Conservation (phyloP, 192 early-diverging fungal species). For the Phycomyces blakesleeanus region DNA sequence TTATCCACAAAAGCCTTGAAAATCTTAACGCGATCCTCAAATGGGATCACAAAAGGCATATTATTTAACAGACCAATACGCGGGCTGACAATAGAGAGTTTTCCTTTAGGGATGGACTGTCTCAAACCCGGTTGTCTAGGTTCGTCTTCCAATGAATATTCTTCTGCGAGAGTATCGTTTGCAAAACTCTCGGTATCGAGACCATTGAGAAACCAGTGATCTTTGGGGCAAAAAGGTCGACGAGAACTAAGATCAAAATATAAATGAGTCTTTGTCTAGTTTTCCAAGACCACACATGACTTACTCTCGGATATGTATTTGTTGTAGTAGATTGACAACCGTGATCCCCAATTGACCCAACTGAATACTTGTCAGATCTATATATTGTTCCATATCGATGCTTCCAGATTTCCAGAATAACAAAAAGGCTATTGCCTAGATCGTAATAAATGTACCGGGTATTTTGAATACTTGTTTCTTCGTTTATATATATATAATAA, state of each 20-base stretch:
- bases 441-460: not conserved
- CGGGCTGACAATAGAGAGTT: conserved; percentile 42
- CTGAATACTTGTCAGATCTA: conserved; percentile 35
- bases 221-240: conserved; percentile 58
- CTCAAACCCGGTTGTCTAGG: conserved; percentile 12
- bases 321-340: conserved; percentile 64
- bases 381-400: conserved; percentile 33
- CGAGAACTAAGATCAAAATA: conserved; percentile 46
- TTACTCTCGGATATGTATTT: conserved; percentile 75
- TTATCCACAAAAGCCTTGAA: conserved; percentile 75
- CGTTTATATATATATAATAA: not conserved
- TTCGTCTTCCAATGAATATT: conserved; percentile 40
- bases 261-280: not conserved
- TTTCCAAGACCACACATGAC: conserved; percentile 1
- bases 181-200: conserved; percentile 60
- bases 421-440: conserved; percentile 68
- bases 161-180: conserved; percentile 50
- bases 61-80: conserved; percentile 64
- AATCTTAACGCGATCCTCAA: conserved; percentile 82
- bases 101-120: conserved; percentile 24
- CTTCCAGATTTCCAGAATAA: conserved; percentile 63
- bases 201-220: conserved; percentile 65
- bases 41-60: conserved; percentile 91
- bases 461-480: not conserved
- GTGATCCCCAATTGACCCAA: conserved; percentile 54